phyloP scores from a whole-genome alignment of 768 basidiomycete genomes.

The Lactarius sanguifluus region DNA sequence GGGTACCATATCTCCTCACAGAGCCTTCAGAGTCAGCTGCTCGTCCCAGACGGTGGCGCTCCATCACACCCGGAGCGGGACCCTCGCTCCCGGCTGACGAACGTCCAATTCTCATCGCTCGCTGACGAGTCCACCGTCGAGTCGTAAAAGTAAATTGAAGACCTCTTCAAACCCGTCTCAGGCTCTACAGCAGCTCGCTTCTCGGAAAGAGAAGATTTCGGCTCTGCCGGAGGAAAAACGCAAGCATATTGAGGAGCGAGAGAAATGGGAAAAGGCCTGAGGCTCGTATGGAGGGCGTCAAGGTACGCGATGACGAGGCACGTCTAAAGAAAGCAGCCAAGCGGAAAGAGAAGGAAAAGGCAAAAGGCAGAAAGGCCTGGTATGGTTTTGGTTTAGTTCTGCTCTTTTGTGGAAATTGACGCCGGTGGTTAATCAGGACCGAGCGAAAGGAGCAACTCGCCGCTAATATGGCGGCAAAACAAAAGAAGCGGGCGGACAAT shows the following conservation, averaged over 20 bases:
- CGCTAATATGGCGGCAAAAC: constrained; percentile 75
- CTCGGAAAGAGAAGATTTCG: constrained; percentile 75
- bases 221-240: constrained; percentile 81
- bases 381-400: constrained; percentile 40
- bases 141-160: constrained; percentile 54
- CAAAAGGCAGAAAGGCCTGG: constrained; percentile 84
- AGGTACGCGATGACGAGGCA: constrained; percentile 83
- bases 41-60: constrained; percentile 57
- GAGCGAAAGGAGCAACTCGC: constrained; percentile 80
- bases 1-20: background rate
- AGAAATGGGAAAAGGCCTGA: constrained; percentile 92
- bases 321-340: constrained; percentile 92
- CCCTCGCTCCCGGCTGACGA: constrained; percentile 44
- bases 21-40: constrained; percentile 58
- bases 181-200: constrained; percentile 77
- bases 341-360: constrained; percentile 87
- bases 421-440: constrained; percentile 53
- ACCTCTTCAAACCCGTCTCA: constrained; percentile 79
- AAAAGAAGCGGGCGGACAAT: constrained; percentile 91
- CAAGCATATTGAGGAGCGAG: constrained; percentile 73
- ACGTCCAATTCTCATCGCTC: constrained; percentile 66
- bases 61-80: constrained; percentile 32
- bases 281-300: constrained; percentile 84
- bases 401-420: constrained; percentile 1
- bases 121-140: constrained; percentile 49